Base-by-base conservation (phyloP, 805 yeast species). In the Zygoascus tannicola region DNA sequence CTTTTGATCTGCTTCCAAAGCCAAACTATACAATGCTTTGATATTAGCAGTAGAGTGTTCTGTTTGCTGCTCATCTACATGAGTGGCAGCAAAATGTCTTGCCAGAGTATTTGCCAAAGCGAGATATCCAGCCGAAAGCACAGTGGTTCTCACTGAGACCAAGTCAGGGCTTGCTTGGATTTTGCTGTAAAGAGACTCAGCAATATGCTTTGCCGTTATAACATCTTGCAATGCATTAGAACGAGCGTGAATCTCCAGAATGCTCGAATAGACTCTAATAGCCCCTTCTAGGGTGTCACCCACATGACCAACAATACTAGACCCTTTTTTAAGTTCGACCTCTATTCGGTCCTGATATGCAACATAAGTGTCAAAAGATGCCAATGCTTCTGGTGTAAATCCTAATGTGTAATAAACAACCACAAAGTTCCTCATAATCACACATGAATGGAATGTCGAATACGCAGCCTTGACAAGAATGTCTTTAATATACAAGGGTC, bases 391-490 rank as follows among this genome's bases (percentile, higher is more conserved):
- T 2, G 37, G 46, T 20, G 48, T 48, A n/a, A 52, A 46, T 18
- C 56, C 56, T n/a, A 56, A 46, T 5, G 55, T 51, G 3, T 50
- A 36, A 5, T 62, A 48, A 7, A 60, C 46, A 43, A 53, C 55
- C 15, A 56, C 44, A 32, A 50, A 51, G 35, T 56, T 49, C 4
- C 68, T 56, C 58, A 62, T 52, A 19, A 63, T 50, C n/a, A 44
- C 43, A 4, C 57, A 52, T 4, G 68, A 64, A 46, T 64, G 62
- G 47, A 62, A 63, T 3, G 67, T 58, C 30, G 52, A 38, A 23
- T 45, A 43, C 21, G 51, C 47, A 8, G 56, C 55, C 18, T 47
- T 38, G 32, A 44, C 35, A 20, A 58, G 45, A 0, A 46, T 33
- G 8, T 44, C 47, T 5, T 26, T 26, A 8, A 26, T 8, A 12